phyloP scores from a whole-genome alignment of 176 grass and related monocot species.

The Bromus sterilis region DNA sequence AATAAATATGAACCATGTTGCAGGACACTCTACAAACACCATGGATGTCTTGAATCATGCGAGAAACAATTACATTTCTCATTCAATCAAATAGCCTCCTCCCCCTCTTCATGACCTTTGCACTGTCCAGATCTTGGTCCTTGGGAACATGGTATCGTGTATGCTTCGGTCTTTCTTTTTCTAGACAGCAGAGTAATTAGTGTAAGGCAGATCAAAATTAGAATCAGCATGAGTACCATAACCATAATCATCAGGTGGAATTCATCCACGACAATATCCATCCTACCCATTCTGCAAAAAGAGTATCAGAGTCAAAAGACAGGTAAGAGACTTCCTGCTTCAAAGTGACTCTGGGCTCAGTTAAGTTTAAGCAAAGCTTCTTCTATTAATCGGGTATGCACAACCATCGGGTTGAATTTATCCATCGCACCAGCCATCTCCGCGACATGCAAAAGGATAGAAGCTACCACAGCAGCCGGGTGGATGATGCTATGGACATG shows the following conservation, averaged over 20 bases:
- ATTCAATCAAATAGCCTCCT: not conserved
- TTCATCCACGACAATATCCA: not conserved
- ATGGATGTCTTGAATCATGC: not conserved
- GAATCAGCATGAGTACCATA: not conserved
- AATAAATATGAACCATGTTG: too few relatives aligned
- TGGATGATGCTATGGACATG: not conserved
- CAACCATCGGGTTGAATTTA: not conserved
- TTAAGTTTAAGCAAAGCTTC: not conserved
- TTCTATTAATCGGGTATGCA: not conserved
- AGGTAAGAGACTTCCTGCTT: not conserved
- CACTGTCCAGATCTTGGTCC: not conserved
- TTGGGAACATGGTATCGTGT: not conserved
- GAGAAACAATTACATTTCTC: not conserved
- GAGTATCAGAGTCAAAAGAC: not conserved
- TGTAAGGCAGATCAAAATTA: not conserved
- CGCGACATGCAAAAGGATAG: too few relatives aligned
- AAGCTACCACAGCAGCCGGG: too few relatives aligned
- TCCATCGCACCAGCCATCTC: not conserved
- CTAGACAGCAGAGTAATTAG: not conserved
- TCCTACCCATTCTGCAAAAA: not conserved
- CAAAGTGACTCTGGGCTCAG: not conserved
- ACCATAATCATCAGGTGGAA: not conserved
- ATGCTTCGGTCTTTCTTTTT: too few relatives aligned
- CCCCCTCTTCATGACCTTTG: not conserved
- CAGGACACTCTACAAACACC: not conserved